Evolutionary conservation across 202 grass and related monocot genomes (phyloP).

Genomic region (Zoysia matrella): DNA sequence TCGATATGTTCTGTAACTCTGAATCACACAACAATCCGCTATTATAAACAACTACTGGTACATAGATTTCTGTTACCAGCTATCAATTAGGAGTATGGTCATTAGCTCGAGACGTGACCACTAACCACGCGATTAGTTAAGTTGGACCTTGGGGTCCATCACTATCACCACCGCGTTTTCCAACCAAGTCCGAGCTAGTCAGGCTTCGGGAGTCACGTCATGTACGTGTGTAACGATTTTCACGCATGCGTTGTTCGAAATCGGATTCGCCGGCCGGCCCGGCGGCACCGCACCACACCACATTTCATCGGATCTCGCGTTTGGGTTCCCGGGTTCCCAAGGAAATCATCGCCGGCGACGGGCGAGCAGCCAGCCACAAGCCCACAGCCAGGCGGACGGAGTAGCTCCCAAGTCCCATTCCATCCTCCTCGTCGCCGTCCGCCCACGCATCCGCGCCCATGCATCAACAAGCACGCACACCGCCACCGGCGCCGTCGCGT

Average conservation of each 20-base stretch:
- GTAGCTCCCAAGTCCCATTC: too few relatives aligned
- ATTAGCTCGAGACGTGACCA: too few relatives aligned
- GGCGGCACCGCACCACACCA: slow-evolving; percentile 1
- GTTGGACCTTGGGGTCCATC: too few relatives aligned
- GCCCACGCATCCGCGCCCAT: slow-evolving; percentile 1
- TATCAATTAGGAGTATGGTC: too few relatives aligned
- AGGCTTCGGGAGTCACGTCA: slow-evolving; percentile 22
- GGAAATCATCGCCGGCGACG: slow-evolving; percentile 33
- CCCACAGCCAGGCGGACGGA: neutral
- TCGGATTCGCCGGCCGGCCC: slow-evolving; percentile 47
- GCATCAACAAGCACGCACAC: too few relatives aligned
- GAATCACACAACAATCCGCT: too few relatives aligned
- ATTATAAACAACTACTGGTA: too few relatives aligned
- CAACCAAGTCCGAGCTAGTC: neutral
- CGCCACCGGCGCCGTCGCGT: neutral
- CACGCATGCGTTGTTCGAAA: slow-evolving; percentile 37
- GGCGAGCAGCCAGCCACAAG: neutral
- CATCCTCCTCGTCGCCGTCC: slow-evolving; percentile 6
- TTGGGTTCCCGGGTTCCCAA: slow-evolving; percentile 43
- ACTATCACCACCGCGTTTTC: neutral
- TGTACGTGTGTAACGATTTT: slow-evolving; percentile 7
- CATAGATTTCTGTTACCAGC: too few relatives aligned
- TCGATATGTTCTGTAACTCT: too few relatives aligned
- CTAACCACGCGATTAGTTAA: too few relatives aligned
- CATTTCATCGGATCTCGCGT: slow-evolving; percentile 45